These are phyloP conservation scores for Talaromyces thailandensis DNA, from an alignment of 495 filamentous ascomycete genomes.

Conservation along the genomic window DNA sequence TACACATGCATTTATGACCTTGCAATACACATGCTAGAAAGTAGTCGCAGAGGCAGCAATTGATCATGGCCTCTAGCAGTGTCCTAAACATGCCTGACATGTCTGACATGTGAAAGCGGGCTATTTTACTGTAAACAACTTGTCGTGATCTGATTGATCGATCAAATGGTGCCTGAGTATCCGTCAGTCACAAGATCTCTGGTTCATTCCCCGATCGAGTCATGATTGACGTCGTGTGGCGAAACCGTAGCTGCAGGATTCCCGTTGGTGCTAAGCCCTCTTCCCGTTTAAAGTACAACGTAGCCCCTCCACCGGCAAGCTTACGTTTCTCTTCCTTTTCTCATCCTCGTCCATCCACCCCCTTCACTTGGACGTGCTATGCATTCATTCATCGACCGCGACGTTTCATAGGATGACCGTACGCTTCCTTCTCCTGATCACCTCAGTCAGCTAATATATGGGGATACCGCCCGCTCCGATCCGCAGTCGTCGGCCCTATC, in stretches of 20 bases:
- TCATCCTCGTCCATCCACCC: neutral
- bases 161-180: neutral
- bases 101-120: neutral
- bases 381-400: neutral
- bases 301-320: neutral
- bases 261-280: neutral
- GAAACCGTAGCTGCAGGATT: neutral
- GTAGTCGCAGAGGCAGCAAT: neutral
- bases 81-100: neutral
- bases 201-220: neutral
- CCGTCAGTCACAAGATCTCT: neutral
- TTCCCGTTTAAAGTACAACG: neutral
- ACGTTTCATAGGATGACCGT: neutral
- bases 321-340: neutral
- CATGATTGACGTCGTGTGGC: neutral
- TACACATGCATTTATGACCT: no score
- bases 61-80: neutral
- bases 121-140: neutral
- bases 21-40: neutral
- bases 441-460: neutral
- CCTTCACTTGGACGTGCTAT: no score
- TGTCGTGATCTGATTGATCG: neutral
- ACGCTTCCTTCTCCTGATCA: neutral
- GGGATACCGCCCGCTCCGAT: neutral
- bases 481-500: neutral